Conservation (phyloP, 2,329 filamentous ascomycete species). For the Botryotinia narcissicola region DNA sequence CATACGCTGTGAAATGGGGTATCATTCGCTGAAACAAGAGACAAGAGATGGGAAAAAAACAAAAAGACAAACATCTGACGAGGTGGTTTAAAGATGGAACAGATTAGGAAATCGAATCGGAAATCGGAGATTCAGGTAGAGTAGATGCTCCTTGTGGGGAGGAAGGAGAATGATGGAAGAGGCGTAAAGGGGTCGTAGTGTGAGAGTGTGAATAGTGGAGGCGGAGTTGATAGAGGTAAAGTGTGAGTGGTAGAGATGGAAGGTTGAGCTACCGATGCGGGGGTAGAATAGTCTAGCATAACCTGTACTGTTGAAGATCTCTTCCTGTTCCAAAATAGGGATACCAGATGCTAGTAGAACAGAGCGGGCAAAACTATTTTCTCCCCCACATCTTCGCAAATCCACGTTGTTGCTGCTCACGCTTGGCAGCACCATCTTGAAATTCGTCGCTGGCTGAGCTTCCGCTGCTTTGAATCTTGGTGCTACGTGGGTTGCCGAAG, state of each 20-base stretch:
- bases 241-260: background rate
- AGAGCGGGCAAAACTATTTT: slow-evolving; percentile 24
- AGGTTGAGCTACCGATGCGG: slow-evolving; percentile 29
- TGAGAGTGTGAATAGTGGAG: background rate
- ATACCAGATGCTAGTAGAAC: background rate
- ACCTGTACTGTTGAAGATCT: slow-evolving; percentile 32
- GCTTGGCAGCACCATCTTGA: slow-evolving; percentile 59
- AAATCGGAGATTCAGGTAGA: background rate
- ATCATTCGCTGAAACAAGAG: slow-evolving; percentile 45
- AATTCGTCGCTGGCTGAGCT: slow-evolving; percentile 44
- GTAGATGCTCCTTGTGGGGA: background rate
- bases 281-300: background rate
- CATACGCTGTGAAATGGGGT: slow-evolving; percentile 51
- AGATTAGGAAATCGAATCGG: slow-evolving; percentile 16
- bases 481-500: slow-evolving; percentile 53
- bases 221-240: background rate
- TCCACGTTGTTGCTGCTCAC: slow-evolving; percentile 58
- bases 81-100: background rate
- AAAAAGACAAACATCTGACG: background rate
- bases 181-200: background rate
- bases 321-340: background rate
- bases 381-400: slow-evolving; percentile 45
- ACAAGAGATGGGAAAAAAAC: slow-evolving; percentile 17
- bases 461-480: slow-evolving; percentile 44
- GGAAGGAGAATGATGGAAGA: too few species aligned